Percentiles rank a stretch among this genome's conserved stretches.
These are phyloP conservation scores for Fraxinus ornus DNA, from an alignment of 305 asterid genomes.

Conservation along the genomic window DNA sequence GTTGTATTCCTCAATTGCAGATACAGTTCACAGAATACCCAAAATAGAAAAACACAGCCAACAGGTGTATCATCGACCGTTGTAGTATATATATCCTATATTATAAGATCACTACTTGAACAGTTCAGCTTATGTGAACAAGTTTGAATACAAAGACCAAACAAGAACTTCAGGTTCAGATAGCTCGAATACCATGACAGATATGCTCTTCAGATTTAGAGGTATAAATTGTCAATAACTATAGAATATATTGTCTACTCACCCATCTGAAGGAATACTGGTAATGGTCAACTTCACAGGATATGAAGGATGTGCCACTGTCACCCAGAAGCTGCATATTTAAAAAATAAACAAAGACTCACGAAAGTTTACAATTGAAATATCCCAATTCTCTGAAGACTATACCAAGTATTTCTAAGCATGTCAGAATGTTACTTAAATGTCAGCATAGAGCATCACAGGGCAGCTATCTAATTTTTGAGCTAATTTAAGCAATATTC, in stretches of 20 bases:
- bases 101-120: background rate
- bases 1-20: background rate
- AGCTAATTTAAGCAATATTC: conserved; percentile 9
- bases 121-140: background rate
- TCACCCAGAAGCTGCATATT: conserved; percentile 80
- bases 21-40: background rate
- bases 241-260: conserved; percentile 26
- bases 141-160: background rate
- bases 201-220: background rate
- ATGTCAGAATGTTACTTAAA: background rate
- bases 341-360: conserved; percentile 1
- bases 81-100: background rate
- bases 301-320: conserved; percentile 63
- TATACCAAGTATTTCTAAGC: background rate
- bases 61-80: background rate
- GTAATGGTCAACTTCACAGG: conserved; percentile 78
- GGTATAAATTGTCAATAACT: background rate
- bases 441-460: background rate
- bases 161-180: background rate
- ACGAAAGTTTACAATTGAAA: background rate
- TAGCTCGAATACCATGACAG: background rate
- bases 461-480: conserved; percentile 16
- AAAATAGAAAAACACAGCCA: background rate
- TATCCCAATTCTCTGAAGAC: background rate
- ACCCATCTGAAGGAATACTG: conserved; percentile 83